A percentile compares a stretch with the other conserved stretches of the same genome.
Conservation (phyloP, 208 protist genomes). For the Naegleria fowleri region DNA sequence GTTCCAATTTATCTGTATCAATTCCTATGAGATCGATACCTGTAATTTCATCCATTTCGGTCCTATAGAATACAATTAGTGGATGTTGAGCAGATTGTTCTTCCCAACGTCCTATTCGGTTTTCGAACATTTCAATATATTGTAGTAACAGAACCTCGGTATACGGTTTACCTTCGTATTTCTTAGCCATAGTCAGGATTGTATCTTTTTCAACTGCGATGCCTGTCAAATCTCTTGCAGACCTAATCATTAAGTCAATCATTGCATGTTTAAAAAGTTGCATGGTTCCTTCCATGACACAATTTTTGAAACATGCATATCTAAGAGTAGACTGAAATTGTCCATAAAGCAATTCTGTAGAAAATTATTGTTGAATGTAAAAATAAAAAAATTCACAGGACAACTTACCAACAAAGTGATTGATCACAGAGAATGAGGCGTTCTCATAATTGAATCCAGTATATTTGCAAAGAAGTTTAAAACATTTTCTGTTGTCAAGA, state of each 20-base stretch:
- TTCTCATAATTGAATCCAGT: background rate
- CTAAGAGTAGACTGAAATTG: background rate
- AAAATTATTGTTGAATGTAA: too few relatives aligned
- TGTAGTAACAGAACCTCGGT: background rate
- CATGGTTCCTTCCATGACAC: background rate
- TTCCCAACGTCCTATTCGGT: background rate
- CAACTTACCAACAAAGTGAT: background rate
- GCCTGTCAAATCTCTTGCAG: background rate
- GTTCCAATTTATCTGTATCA: background rate
- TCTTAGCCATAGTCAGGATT: background rate
- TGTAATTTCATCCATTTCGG: background rate
- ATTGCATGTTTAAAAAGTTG: constrained; percentile 1
- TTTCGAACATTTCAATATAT: constrained; percentile 8
- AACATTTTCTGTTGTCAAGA: background rate
- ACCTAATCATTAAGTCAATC: background rate
- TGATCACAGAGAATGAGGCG: background rate
- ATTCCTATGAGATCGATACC: background rate
- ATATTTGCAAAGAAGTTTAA: background rate
- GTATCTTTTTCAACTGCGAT: background rate
- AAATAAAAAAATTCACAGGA: too few relatives aligned
- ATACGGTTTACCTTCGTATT: background rate
- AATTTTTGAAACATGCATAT: background rate
- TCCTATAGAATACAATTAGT: background rate
- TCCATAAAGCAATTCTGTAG: background rate
- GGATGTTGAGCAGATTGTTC: background rate